Percentiles rank a stretch among this genome's conserved stretches.
phyloP scores from a whole-genome alignment of 106 monocot genomes.

The Dioscorea zingiberensis region DNA sequence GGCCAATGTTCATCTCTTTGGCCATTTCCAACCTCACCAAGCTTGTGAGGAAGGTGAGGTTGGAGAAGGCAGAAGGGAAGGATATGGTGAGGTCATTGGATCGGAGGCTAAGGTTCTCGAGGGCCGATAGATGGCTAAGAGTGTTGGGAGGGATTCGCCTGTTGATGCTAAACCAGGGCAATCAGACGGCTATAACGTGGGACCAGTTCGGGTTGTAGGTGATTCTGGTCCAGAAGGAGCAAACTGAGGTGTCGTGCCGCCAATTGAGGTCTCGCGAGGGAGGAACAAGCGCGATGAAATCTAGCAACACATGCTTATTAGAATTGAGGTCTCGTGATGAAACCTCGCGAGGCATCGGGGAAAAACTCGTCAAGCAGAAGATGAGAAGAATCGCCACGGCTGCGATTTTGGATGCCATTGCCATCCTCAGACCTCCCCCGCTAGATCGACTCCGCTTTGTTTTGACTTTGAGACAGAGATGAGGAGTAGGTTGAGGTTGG shows the following conservation, averaged over 20 bases:
- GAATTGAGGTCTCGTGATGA: no score
- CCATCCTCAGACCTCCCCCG: no score
- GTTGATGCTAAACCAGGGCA: slow-evolving; percentile 55
- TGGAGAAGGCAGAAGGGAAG: slow-evolving; percentile 58
- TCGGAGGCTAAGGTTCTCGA: slow-evolving; percentile 62
- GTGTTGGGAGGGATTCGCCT: slow-evolving; percentile 68
- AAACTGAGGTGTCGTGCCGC: slow-evolving; percentile 26
- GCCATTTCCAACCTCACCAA: no score
- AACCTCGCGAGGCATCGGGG: slow-evolving; percentile 18
- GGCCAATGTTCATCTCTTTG: no score
- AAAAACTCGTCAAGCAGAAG: neutral
- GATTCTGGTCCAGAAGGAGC: slow-evolving; percentile 61
- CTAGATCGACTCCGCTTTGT: no score
- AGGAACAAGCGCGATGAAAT: slow-evolving; percentile 34
- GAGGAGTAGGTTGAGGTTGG: no score
- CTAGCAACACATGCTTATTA: slow-evolving; percentile 64
- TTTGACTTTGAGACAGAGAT: no score
- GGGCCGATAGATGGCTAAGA: slow-evolving; percentile 48
- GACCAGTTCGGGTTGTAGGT: slow-evolving; percentile 35
- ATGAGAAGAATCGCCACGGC: slow-evolving; percentile 7
- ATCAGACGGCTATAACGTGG: slow-evolving; percentile 54
- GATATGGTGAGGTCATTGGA: slow-evolving; percentile 56
- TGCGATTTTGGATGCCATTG: neutral
- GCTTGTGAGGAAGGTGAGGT: slow-evolving; percentile 46
- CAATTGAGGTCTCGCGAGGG: slow-evolving; percentile 56